These are phyloP conservation scores for Hypoxylon lenormandii DNA, from an alignment of 495 filamentous ascomycete species.

Conservation along the genomic window DNA sequence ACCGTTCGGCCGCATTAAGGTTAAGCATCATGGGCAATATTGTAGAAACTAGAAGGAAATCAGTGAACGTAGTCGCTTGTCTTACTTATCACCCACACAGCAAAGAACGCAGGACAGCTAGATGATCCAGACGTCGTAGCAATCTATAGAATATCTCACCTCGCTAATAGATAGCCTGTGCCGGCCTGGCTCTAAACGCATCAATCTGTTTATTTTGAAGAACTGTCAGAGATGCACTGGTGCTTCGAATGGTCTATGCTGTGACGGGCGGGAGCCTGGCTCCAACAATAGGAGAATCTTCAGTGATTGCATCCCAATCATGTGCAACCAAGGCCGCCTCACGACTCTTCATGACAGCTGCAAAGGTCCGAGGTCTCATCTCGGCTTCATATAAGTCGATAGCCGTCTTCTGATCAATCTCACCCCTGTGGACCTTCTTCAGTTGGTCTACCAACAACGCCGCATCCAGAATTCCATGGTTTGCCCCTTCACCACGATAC, in stretches of 20 bases:
- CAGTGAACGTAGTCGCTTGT: no score
- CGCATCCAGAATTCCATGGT: constrained; percentile 69
- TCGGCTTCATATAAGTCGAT: constrained; percentile 63
- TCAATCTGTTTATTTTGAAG: no score
- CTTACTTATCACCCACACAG: no score
- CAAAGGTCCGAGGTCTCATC: constrained; percentile 60
- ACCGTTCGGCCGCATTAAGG: no score
- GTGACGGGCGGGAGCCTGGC: constrained; percentile 17
- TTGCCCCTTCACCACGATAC: constrained; percentile 71
- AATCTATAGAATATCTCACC: no score
- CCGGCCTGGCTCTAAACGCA: no score
- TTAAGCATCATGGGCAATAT: no score
- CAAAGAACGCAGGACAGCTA: no score
- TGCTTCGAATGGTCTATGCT: neutral
- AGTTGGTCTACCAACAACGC: constrained; percentile 55
- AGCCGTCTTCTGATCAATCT: constrained; percentile 42
- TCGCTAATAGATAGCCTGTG: no score
- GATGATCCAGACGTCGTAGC: no score
- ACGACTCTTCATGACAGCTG: constrained; percentile 64
- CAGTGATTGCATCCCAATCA: constrained; percentile 54
- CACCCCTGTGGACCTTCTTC: constrained; percentile 24
- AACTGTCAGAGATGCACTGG: no score
- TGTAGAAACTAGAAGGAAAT: no score
- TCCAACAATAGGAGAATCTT: constrained; percentile 27
- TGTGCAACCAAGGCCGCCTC: constrained; percentile 71